Conservation (phyloP, 2,329 filamentous ascomycete species). For the Colletotrichum spaethianum region DNA sequence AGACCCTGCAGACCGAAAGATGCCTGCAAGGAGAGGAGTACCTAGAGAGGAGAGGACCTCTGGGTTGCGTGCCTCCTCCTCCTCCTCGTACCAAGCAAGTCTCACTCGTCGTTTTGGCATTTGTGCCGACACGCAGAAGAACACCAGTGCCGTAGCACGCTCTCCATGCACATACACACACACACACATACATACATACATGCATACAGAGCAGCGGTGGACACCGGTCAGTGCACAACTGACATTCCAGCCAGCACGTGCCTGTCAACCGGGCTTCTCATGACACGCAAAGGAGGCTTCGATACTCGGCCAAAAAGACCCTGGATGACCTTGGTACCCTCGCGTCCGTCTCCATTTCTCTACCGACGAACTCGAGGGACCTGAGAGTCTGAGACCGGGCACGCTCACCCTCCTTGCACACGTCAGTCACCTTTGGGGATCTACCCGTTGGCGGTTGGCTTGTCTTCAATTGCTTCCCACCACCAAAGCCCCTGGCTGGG, state of each 20-base stretch:
- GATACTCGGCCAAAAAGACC: slow-evolving; percentile 5
- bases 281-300: not conserved
- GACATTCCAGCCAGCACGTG: slow-evolving; percentile 4
- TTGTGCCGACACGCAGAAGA: not conserved
- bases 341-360: not conserved
- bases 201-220: not conserved
- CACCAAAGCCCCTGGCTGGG: slow-evolving; percentile 32
- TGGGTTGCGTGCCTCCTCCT: not conserved
- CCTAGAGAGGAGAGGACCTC: not conserved
- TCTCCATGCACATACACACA: too few species aligned
- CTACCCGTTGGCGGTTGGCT: slow-evolving; percentile 28
- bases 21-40: slow-evolving; percentile 21
- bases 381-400: slow-evolving; percentile 12
- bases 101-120: not conserved
- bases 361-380: slow-evolving; percentile 19
- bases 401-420: slow-evolving; percentile 9
- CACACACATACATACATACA: too few species aligned
- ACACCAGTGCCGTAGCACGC: not conserved
- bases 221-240: slow-evolving; percentile 13
- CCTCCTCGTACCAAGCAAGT: not conserved
- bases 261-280: slow-evolving; percentile 2
- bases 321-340: slow-evolving; percentile 1
- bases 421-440: slow-evolving; percentile 23
- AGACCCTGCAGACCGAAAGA: slow-evolving; percentile 27
- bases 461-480: slow-evolving; percentile 25